Conservation (phyloP, 768 basidiomycete species). For the Floccularia luteovirens region DNA sequence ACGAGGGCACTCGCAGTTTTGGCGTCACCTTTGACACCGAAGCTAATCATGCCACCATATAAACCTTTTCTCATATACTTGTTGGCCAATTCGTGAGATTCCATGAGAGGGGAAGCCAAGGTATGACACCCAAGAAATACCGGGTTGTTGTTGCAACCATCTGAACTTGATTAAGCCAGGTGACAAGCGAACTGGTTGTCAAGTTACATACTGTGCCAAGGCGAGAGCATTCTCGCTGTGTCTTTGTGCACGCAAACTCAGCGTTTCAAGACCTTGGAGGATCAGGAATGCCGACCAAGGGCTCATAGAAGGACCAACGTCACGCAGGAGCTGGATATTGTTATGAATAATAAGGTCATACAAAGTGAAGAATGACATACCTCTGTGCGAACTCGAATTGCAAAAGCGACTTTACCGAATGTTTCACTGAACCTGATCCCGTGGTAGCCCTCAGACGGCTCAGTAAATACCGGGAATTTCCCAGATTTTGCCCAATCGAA, state of each 20-base stretch:
- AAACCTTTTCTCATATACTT: slow-evolving; percentile 42
- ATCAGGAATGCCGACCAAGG: slow-evolving; percentile 71
- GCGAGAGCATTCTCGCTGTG: slow-evolving; percentile 66
- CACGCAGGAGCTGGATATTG: slow-evolving; percentile 42
- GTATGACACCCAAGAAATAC: slow-evolving; percentile 74
- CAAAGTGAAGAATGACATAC: slow-evolving; percentile 9
- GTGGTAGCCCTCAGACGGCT: slow-evolving; percentile 71
- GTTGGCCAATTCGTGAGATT: slow-evolving; percentile 54
- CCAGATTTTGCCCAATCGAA: slow-evolving; percentile 68
- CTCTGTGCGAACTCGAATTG: slow-evolving; percentile 55
- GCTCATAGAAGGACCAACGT: slow-evolving; percentile 58
- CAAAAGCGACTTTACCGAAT: slow-evolving; percentile 59
- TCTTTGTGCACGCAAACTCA: slow-evolving; percentile 61
- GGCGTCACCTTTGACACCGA: slow-evolving; percentile 62
- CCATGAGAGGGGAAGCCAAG: slow-evolving; percentile 59
- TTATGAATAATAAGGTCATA: slow-evolving; percentile 2
- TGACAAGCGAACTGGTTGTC: no score
- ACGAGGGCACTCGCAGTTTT: slow-evolving; percentile 51
- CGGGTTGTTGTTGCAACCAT: slow-evolving; percentile 57
- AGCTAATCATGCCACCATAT: slow-evolving; percentile 72
- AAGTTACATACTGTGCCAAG: slow-evolving; percentile 56
- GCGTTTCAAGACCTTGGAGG: slow-evolving; percentile 74
- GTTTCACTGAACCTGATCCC: slow-evolving; percentile 59
- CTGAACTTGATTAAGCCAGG: slow-evolving; percentile 65
- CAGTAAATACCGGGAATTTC: slow-evolving; percentile 67